Evolutionary conservation across 1,284 basidiomycete genomes (phyloP).

Genomic region (Ganoderma boninense): DNA sequence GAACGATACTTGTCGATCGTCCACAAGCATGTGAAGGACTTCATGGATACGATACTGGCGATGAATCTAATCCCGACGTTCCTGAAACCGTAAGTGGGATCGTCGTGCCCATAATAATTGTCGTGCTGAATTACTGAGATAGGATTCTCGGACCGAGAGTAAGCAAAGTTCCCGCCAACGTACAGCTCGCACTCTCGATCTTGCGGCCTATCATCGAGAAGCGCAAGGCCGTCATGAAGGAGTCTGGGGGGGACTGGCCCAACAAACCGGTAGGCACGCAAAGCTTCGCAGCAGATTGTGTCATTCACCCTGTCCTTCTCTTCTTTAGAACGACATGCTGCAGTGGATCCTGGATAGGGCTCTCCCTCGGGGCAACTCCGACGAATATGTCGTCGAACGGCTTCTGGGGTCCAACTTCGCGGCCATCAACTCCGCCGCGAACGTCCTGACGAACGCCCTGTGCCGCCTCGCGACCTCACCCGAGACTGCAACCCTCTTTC

Average conservation of each 20-base stretch:
- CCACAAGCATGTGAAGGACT: background rate
- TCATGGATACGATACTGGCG: background rate
- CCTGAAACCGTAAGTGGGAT: background rate
- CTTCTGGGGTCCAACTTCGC: background rate
- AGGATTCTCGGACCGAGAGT: background rate
- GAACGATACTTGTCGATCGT: background rate
- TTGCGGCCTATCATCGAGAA: background rate
- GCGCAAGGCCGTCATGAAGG: background rate
- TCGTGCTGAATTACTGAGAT: too few species aligned
- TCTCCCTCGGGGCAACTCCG: background rate
- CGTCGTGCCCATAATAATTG: background rate
- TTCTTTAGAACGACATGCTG: background rate
- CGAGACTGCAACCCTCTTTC: constrained; percentile 47
- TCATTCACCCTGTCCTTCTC: background rate
- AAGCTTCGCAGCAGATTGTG: background rate
- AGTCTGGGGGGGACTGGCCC: background rate
- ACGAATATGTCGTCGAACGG: background rate
- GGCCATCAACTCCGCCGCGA: constrained; percentile 24
- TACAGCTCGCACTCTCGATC: background rate
- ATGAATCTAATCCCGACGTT: background rate
- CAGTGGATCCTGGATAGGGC: background rate
- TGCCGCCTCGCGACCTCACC: constrained; percentile 51
- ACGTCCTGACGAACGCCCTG: constrained; percentile 43
- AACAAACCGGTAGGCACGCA: background rate
- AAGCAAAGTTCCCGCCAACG: background rate